Conservation (phyloP, 2,329 filamentous ascomycete genomes). For the Fusarium irregulare region DNA sequence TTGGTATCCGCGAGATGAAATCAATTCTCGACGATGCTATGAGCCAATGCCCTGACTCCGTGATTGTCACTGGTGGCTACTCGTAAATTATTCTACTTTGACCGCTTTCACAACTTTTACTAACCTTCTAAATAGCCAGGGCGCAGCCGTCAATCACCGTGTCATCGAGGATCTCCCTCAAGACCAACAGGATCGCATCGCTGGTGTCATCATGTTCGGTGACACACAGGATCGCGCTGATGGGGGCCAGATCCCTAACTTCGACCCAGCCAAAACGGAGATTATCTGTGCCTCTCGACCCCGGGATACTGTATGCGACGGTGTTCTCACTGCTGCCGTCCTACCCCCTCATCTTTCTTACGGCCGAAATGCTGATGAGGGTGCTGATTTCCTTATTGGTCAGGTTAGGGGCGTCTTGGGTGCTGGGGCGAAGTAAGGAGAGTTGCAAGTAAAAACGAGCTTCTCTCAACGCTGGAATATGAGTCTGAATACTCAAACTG, state of each 20-base stretch:
- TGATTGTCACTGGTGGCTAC: neutral
- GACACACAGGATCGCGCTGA: neutral
- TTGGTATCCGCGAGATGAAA: neutral
- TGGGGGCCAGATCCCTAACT: neutral
- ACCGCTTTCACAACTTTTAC: too few species aligned
- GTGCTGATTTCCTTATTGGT: neutral
- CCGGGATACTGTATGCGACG: neutral
- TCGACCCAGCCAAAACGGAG: neutral
- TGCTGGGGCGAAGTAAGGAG: neutral
- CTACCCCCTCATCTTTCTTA: neutral
- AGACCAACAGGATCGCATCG: neutral
- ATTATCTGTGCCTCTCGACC: neutral
- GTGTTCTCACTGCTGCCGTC: neutral
- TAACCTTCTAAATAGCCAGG: neutral
- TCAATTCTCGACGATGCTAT: neutral
- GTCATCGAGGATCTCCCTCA: neutral
- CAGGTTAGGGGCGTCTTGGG: neutral
- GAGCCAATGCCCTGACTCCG: neutral
- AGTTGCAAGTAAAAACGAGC: rapidly evolving
- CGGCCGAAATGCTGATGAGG: neutral
- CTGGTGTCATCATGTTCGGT: neutral
- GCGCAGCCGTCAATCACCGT: neutral
- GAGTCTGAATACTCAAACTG: neutral
- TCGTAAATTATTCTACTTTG: neutral
- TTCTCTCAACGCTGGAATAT: too few species aligned